Evolutionary conservation across 2,329 filamentous ascomycete genomes (phyloP).

Genomic region (Aspergillus ochraceus): DNA sequence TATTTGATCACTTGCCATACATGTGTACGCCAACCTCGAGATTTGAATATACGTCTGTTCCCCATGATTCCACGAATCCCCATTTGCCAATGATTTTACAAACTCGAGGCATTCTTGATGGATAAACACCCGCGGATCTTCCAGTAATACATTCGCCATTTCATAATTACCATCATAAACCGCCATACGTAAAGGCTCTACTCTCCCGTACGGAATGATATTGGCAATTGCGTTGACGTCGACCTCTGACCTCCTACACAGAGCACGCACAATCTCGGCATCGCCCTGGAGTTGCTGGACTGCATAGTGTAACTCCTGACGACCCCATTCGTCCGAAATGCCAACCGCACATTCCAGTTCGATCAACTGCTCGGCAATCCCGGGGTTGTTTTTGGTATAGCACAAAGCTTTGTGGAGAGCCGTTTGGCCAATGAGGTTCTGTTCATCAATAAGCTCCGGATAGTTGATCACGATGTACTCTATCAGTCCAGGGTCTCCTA

Average conservation of each 20-base stretch:
- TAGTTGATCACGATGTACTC: background rate
- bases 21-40: background rate
- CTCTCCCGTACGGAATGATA: background rate
- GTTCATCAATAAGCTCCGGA: background rate
- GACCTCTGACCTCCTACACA: background rate
- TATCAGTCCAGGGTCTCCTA: background rate
- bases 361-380: background rate
- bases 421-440: background rate
- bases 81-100: background rate
- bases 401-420: background rate
- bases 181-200: background rate
- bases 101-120: background rate
- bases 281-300: background rate
- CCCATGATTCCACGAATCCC: background rate
- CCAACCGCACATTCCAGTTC: background rate
- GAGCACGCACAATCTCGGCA: background rate
- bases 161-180: background rate
- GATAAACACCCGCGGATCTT: background rate
- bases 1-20: background rate
- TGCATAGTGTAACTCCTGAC: background rate
- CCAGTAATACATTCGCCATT: background rate
- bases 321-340: background rate
- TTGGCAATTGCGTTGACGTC: background rate
- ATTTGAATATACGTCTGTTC: background rate
- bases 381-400: background rate